phyloP scores from a whole-genome alignment of 2,329 filamentous ascomycete genomes.

The Arthrocladium fulminans region DNA sequence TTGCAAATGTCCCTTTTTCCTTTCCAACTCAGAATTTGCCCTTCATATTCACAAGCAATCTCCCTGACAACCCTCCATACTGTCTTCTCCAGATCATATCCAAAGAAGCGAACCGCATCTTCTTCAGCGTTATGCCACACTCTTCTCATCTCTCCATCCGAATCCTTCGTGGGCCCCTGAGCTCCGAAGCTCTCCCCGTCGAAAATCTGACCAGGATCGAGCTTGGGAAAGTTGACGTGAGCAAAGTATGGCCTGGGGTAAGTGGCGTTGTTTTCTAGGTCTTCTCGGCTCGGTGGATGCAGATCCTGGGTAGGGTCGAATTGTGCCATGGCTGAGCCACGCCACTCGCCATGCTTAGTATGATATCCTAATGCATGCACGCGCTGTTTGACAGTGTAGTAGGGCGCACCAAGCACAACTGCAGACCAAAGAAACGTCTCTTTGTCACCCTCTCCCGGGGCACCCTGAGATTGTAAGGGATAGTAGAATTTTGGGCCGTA shows the following conservation, averaged over 20 bases:
- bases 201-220: conserved; percentile 33
- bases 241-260: conserved; percentile 32
- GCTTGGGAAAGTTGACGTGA: conserved; percentile 34
- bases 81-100: conserved; percentile 29
- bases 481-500: conserved; percentile 41
- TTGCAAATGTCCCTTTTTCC: conserved; percentile 28
- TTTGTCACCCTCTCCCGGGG: conserved; percentile 43
- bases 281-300: conserved; percentile 21
- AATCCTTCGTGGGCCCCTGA: conserved; percentile 24
- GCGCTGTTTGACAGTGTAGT: conserved; percentile 35
- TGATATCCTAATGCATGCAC: conserved; percentile 29
- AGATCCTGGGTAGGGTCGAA: conserved; percentile 31
- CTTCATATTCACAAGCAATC: conserved; percentile 32
- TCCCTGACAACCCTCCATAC: conserved; percentile 34
- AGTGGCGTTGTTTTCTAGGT: conserved; percentile 25
- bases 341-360: conserved; percentile 24
- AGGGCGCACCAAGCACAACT: conserved; percentile 30
- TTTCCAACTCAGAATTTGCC: conserved; percentile 27
- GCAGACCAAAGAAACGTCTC: conserved; percentile 43
- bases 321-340: conserved; percentile 33
- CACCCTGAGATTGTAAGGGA: conserved; percentile 39
- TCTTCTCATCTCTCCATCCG: conserved; percentile 28
- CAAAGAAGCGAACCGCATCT: conserved; percentile 26
- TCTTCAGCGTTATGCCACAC: conserved; percentile 27
- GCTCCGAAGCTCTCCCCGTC: conserved; percentile 24